Evolutionary conservation across 108 stramenopile species (phyloP).

Genomic region (Nannochloropsis gaditana): DNA sequence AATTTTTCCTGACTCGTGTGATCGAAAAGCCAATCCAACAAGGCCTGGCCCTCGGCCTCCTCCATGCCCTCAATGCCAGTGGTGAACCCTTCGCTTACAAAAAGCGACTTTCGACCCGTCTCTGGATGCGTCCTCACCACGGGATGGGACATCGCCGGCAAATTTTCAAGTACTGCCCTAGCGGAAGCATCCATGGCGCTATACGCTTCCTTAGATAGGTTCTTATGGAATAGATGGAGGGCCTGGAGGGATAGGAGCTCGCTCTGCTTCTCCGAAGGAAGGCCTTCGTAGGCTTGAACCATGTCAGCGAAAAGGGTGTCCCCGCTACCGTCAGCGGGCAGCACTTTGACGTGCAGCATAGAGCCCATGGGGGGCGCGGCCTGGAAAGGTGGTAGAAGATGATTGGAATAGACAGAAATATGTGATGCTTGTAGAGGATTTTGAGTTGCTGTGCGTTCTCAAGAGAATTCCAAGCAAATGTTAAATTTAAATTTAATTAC

Average conservation of each 20-base stretch:
- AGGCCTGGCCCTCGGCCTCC: not conserved
- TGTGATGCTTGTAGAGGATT: not conserved
- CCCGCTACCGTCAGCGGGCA: not conserved
- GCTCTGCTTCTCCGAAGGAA: not conserved
- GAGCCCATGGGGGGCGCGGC: conserved; percentile 1
- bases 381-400: not conserved
- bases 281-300: not conserved
- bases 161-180: not conserved
- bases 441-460: not conserved
- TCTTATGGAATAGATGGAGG: not conserved
- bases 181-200: not conserved
- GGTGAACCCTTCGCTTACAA: conserved; percentile 14
- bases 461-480: not conserved
- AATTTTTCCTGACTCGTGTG: not conserved
- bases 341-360: not conserved
- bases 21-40: not conserved
- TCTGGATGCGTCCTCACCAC: not conserved
- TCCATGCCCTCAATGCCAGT: not conserved
- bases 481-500: too few species aligned
- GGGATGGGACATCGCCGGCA: not conserved
- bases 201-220: not conserved
- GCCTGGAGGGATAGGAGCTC: not conserved
- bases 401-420: not conserved
- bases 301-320: not conserved
- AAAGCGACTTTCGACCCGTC: not conserved